A percentile compares a stretch with the other conserved stretches of the same genome.
Evolutionary conservation across 1,284 basidiomycete species (phyloP).

Genomic region (Boletus mariae): DNA sequence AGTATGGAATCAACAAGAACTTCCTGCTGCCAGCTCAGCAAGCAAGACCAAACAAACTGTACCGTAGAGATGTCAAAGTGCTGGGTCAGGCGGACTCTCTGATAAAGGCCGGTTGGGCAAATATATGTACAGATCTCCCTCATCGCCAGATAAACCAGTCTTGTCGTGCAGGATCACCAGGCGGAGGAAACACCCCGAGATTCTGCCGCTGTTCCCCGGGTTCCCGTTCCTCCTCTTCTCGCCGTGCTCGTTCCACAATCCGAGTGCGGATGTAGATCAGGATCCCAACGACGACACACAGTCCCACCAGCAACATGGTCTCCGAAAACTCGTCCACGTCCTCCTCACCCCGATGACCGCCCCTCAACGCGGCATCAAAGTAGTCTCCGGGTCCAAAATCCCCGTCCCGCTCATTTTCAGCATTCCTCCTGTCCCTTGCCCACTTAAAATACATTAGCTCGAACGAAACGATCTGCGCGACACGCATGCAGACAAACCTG

Average conservation of each 20-base stretch:
- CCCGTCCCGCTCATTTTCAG: slow-evolving; percentile 65
- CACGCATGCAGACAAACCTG: slow-evolving; percentile 40
- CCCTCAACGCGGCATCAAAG: slow-evolving; percentile 64
- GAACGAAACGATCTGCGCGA: background rate
- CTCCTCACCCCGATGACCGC: slow-evolving; percentile 55
- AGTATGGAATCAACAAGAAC: background rate
- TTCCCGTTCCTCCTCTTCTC: slow-evolving; percentile 40
- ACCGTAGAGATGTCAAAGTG: background rate
- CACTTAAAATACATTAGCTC: slow-evolving; percentile 43
- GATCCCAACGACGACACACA: slow-evolving; percentile 63
- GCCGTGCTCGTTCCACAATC: slow-evolving; percentile 63
- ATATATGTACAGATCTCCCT: slow-evolving; percentile 2
- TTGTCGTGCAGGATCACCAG: slow-evolving; percentile 58
- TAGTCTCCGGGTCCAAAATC: slow-evolving; percentile 80
- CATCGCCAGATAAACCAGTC: slow-evolving; percentile 59
- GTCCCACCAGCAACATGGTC: slow-evolving; percentile 64
- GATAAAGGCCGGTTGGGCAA: no score
- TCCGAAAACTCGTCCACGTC: slow-evolving; percentile 64
- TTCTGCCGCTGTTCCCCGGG: slow-evolving; percentile 20
- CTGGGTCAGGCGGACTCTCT: no score
- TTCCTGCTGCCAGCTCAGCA: slow-evolving; percentile 9
- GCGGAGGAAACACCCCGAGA: slow-evolving; percentile 56
- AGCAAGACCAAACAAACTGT: slow-evolving; percentile 27
- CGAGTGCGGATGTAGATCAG: slow-evolving; percentile 70
- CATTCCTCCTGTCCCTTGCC: slow-evolving; percentile 68